Percentiles rank a stretch among this genome's conserved stretches.
Evolutionary conservation across 2,329 filamentous ascomycete species (phyloP).

Genomic region (Lecanicillium sp.): DNA sequence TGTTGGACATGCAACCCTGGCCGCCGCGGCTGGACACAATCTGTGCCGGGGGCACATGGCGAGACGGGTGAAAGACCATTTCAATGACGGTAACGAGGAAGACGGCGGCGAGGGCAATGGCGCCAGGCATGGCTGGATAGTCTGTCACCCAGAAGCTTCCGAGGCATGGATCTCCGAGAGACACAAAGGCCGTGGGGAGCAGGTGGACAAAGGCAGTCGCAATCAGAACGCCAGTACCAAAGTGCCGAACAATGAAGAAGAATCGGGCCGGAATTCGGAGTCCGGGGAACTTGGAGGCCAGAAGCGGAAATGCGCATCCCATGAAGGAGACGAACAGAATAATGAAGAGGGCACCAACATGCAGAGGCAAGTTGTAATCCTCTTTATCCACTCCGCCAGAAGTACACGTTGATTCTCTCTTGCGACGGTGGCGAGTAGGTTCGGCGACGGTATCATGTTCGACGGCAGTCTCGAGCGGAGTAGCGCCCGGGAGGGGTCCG

Average conservation of each 20-base stretch:
- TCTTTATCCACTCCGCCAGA: conserved; percentile 20
- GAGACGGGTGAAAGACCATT: conserved; percentile 49
- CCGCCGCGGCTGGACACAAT: conserved; percentile 7
- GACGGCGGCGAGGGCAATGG: conserved; percentile 71
- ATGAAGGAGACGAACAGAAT: conserved; percentile 38
- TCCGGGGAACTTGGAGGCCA: conserved; percentile 41
- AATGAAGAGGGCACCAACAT: conserved; percentile 48
- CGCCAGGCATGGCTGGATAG: conserved; percentile 71
- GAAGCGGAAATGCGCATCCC: conserved; percentile 44
- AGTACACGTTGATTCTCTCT: conserved; percentile 19
- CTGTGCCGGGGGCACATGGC: conserved; percentile 18
- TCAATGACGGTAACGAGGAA: conserved; percentile 76
- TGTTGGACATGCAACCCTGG: conserved; percentile 13
- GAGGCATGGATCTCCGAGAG: conserved; percentile 57
- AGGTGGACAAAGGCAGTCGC: conserved; percentile 76
- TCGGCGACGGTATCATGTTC: not conserved
- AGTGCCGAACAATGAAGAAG: conserved; percentile 55
- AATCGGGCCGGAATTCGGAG: conserved; percentile 46
- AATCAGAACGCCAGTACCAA: conserved; percentile 67
- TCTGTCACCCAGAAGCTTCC: conserved; percentile 65
- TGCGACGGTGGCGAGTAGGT: conserved; percentile 13
- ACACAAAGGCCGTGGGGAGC: conserved; percentile 56
- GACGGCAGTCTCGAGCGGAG: conserved; percentile 6
- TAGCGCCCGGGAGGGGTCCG: not conserved
- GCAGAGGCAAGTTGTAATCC: conserved; percentile 47